These are phyloP conservation scores for Noccaea bulbosa DNA, from an alignment of 345 rosid genomes.

Conservation along the genomic window DNA sequence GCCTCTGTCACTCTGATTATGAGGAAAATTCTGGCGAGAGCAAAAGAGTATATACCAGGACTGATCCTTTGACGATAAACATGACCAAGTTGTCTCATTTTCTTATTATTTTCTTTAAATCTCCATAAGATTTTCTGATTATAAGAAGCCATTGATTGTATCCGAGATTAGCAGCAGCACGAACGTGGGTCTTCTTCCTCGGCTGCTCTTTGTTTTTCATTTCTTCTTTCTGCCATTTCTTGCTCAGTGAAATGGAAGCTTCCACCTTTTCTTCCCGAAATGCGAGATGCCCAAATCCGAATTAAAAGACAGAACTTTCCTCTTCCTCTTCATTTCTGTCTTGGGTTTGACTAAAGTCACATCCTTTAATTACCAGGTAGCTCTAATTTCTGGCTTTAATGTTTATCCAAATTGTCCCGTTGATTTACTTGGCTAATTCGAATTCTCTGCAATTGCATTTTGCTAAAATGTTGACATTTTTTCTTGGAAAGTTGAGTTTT, in stretches of 20 bases:
- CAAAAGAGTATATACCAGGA: conserved; percentile 47
- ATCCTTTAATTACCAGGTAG: conserved; percentile 26
- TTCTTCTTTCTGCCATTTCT: neutral
- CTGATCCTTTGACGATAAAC: conserved; percentile 38
- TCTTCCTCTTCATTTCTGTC: neutral
- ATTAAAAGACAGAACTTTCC: neutral
- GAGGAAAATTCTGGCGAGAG: conserved; percentile 22
- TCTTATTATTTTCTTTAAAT: conserved; percentile 31
- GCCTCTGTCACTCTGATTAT: conserved; percentile 40
- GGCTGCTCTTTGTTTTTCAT: neutral
- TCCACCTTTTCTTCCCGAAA: conserved; percentile 6
- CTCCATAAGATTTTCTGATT: conserved; percentile 34
- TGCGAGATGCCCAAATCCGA: neutral
- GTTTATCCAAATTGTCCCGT: neutral
- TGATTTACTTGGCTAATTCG: neutral
- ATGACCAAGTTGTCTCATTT: conserved; percentile 40
- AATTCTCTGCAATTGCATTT: conserved; percentile 13
- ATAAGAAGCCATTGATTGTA: conserved; percentile 34
- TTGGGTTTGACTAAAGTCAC: conserved; percentile 37
- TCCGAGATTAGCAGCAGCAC: conserved; percentile 40
- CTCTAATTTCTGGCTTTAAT: neutral
- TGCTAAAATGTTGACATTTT: conserved; percentile 13
- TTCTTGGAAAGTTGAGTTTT: neutral
- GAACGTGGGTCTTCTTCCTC: conserved; percentile 35
- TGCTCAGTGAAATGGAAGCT: conserved; percentile 29